Conservation (phyloP, 345 rosid genomes). For the Syzygium grande region DNA sequence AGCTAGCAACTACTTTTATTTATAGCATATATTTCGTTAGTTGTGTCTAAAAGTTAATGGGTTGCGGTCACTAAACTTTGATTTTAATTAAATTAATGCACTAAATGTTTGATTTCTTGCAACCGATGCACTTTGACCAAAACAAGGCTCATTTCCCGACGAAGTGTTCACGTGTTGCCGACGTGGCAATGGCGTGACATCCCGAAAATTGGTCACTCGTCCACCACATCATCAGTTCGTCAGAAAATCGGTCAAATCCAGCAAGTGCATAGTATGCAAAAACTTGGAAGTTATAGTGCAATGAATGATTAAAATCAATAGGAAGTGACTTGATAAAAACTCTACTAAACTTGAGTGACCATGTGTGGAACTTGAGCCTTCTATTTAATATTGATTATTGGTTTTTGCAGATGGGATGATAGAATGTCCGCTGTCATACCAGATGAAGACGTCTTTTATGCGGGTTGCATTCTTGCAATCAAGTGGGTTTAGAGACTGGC, state of each 20-base stretch:
- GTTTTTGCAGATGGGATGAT: constrained; percentile 6
- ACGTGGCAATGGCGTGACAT: background rate
- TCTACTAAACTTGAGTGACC: background rate
- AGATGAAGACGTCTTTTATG: constrained; percentile 8
- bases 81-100: background rate
- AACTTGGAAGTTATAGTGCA: background rate
- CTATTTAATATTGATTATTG: background rate
- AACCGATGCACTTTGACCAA: background rate
- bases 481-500: constrained; percentile 1
- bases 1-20: background rate
- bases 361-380: background rate
- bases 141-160: background rate
- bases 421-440: constrained; percentile 6
- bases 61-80: background rate
- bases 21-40: background rate
- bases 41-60: background rate
- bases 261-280: background rate
- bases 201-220: background rate
- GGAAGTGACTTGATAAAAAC: background rate
- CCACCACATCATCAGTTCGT: background rate
- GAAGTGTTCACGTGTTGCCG: background rate
- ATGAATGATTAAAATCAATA: background rate
- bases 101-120: background rate
- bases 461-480: constrained; percentile 8
- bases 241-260: background rate